A percentile compares a stretch with the other conserved stretches of the same genome.
These are phyloP conservation scores for Colletotrichum sp. DNA, from an alignment of 2,329 filamentous ascomycete genomes.

Conservation along the genomic window DNA sequence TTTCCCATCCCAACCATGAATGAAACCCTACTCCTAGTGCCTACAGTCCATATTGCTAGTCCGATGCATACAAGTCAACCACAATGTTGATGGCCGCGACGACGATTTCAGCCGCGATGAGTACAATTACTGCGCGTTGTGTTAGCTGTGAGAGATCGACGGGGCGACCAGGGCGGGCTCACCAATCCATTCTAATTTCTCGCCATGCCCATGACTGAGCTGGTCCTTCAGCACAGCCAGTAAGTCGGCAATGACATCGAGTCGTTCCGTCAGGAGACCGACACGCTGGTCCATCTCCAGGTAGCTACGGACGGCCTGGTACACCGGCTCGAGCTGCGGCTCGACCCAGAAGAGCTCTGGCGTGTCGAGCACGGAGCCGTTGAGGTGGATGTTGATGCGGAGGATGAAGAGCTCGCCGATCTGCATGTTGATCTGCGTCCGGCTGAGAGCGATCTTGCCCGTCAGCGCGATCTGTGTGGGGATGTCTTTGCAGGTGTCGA, in stretches of 20 bases:
- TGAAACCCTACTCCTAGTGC: background rate
- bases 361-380: slow-evolving; percentile 94
- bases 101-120: slow-evolving; percentile 94
- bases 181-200: slow-evolving; percentile 91
- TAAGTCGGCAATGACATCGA: slow-evolving; percentile 93
- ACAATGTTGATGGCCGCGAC: slow-evolving; percentile 94
- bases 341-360: slow-evolving; percentile 99
- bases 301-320: slow-evolving; percentile 93
- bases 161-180: slow-evolving; percentile 36
- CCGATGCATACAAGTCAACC: slow-evolving; percentile 81
- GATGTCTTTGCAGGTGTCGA: slow-evolving; percentile 91
- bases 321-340: slow-evolving; percentile 94
- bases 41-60: slow-evolving; percentile 9
- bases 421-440: slow-evolving; percentile 97
- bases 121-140: slow-evolving; percentile 75
- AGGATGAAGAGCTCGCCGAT: slow-evolving; percentile 98
- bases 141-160: slow-evolving; percentile 19
- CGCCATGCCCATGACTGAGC: slow-evolving; percentile 88
- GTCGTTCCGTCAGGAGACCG: slow-evolving; percentile 82
- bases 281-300: slow-evolving; percentile 98
- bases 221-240: slow-evolving; percentile 95
- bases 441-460: slow-evolving; percentile 87
- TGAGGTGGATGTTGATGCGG: slow-evolving; percentile 96
- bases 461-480: slow-evolving; percentile 92
- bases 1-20: background rate